Base-by-base conservation (phyloP, 306 rosid genomes). In the Rosa chinensis region DNA sequence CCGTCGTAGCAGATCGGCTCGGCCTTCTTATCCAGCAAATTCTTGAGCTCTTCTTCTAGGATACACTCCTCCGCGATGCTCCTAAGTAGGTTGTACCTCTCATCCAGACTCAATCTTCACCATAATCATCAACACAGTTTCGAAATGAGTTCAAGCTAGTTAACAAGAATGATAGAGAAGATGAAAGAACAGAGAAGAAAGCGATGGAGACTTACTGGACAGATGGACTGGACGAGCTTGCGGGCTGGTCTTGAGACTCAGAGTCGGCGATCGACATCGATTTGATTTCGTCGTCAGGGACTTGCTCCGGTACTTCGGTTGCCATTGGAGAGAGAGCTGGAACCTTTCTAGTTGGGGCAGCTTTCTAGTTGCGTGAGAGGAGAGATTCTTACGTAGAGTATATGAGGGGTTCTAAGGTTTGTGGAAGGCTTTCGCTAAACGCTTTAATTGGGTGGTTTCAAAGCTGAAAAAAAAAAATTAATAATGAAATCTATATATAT, bases 41-140 rank as follows among this genome's bases (percentile, higher is more conserved):
- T 90, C 10, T 80, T 86, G 28, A 94, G 96, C 81, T 94, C 96
- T 1, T 89, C 94, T 55, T 94, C 93, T 79, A 86, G 92, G 59
- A 92, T 90, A 66, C 97, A 94, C 85, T 94, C 98, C 78, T 90
- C 97, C 4, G 91, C 96, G 6, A 94, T 58, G 47, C 98, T 92
- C 61, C 89, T 86, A 32, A 94, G 79, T 13, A 94, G 83, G 61
- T 77, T 75, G 78, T 80, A 92, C 86, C 40, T 89, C 87, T 89
- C 84, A 56, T 90, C 93, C 70, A 80, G 78, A 32, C 78, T 89
- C 90, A 86, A 0, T 61, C 93, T 87, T 52, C 44, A 55, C 50
- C 50, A 32, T 6, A 84, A 23, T 2, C 52, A 18, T 18, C 37
- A 32, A 32, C 37, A 32, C 37, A 32, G 37, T 32, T 32, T 32